Base-by-base conservation (phyloP, 2,329 filamentous ascomycete genomes). In the Tolypocladium amazonense region DNA sequence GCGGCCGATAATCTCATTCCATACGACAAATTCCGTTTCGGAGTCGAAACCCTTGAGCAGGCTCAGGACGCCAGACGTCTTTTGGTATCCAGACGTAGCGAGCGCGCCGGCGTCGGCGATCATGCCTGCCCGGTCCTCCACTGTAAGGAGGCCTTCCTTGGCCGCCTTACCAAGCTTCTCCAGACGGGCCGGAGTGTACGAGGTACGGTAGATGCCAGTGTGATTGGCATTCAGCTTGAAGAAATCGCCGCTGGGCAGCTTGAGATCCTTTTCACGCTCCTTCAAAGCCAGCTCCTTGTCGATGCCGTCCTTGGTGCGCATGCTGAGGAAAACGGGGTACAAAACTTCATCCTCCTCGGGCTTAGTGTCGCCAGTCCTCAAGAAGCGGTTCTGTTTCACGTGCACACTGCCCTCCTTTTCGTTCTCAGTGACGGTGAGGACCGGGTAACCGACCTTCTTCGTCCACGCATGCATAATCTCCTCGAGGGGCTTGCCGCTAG, bases 201-300 rank as follows among this genome's bases (percentile, higher is more conserved):
- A 90, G 0, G 92, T 97, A 62, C 93, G 87, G 79, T 95, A 97
- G 64, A 97, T 87, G 65, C 90, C 90, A 27, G 91, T 92, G 74
- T 97, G 93, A 71, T 97, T 92, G 20, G 93, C 92, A 70, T 97
- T 97, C 62, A 97, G 79, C 81, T 97, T 97, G 85, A 89, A 97
- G 77, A 97, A 97, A 68, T 96, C 90, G 58, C 88, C 77, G 68
- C 88, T 84, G 25, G 88, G 83, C 33, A 97, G 73, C 75, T 90
- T 87, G 77, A 95, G 90, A 62, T 87, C 84, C 56, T 80, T 81
- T 74, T 96, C 90, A 45, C 93, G 87, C 27, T 67, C 66, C 25
- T 65, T 68, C 43, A 75, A 64, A 14, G 65, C 65, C 18, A 65
- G 35, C 64, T 63, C 67, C 69, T 92, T 88, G 65, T 96, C 83